phyloP scores from a whole-genome alignment of 169 alveolate species.

The Plasmodium ovale region DNA sequence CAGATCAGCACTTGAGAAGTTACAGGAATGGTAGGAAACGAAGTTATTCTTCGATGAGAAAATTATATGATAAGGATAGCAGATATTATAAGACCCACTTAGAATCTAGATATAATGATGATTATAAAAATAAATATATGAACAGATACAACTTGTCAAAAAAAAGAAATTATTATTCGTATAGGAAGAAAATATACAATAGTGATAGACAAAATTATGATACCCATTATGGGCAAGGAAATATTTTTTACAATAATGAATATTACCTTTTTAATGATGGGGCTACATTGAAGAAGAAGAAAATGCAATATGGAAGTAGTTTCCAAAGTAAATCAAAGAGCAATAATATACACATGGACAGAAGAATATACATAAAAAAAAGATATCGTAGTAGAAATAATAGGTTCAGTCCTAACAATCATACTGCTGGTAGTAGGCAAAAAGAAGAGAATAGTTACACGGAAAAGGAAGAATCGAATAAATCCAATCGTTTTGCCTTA shows the following conservation, averaged over 20 bases:
- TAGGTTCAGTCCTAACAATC: constrained; percentile 10
- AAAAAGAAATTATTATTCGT: constrained; percentile 66
- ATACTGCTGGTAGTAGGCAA: constrained; percentile 7
- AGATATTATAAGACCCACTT: constrained; percentile 17
- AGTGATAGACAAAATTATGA: constrained; percentile 59
- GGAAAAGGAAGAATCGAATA: constrained; percentile 6
- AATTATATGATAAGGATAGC: constrained; percentile 12
- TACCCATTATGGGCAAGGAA: constrained; percentile 71
- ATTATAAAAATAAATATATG: constrained; percentile 30
- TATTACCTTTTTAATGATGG: constrained; percentile 59
- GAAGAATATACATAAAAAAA: constrained; percentile 15
- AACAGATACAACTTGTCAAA: constrained; percentile 22
- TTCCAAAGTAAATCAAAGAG: constrained; percentile 28
- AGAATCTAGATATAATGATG: constrained; percentile 54
- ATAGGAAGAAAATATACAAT: constrained; percentile 31
- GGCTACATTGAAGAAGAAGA: constrained; percentile 39
- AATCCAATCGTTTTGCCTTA: not conserved
- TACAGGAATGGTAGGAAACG: constrained; percentile 31
- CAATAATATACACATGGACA: constrained; percentile 6
- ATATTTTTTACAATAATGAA: constrained; percentile 64
- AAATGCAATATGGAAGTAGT: constrained; percentile 30
- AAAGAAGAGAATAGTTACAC: constrained; percentile 2
- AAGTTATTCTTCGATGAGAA: constrained; percentile 51
- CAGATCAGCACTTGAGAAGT: constrained; percentile 16
- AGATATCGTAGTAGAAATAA: constrained; percentile 27